These are phyloP conservation scores for Lodderomyces pseudojiufengensis DNA, from an alignment of 1,139 yeast genomes.

Conservation along the genomic window DNA sequence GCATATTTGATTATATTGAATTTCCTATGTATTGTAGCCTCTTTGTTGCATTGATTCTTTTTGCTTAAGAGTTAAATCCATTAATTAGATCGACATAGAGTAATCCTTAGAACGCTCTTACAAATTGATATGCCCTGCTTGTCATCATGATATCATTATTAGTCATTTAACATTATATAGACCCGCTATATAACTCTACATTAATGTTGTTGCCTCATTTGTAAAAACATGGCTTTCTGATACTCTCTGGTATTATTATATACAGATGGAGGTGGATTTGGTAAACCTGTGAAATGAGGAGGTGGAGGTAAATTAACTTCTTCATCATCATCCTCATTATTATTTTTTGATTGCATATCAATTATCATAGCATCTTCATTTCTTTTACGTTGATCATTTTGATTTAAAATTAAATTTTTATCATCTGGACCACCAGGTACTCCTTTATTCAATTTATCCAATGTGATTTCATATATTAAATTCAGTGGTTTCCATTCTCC, in stretches of 20 bases:
- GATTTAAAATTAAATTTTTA: neutral
- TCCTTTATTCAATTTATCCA: constrained; percentile 35
- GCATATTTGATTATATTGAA: too few species aligned
- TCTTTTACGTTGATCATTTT: constrained; percentile 13
- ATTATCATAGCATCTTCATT: constrained; percentile 16
- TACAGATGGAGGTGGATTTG: constrained; percentile 36
- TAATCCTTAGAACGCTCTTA: too few species aligned
- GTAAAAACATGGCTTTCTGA: constrained; percentile 17
- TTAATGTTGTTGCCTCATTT: constrained; percentile 8
- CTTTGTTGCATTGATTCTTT: too few species aligned
- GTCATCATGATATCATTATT: too few species aligned
- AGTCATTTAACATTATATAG: too few species aligned
- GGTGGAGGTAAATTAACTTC: constrained; percentile 34
- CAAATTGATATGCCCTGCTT: too few species aligned
- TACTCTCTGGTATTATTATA: constrained; percentile 22
- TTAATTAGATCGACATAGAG: too few species aligned
- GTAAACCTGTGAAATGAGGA: constrained; percentile 25
- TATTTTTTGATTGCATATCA: neutral
- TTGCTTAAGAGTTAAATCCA: too few species aligned
- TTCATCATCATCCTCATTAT: constrained; percentile 14
- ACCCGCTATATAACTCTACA: too few species aligned
- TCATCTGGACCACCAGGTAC: constrained; percentile 38
- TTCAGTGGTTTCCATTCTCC: constrained; percentile 43
- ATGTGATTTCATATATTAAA: constrained; percentile 37
- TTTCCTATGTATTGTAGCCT: too few species aligned